phyloP scores from a whole-genome alignment of 2,329 filamentous ascomycete species.

The Cytospora schulzeri region DNA sequence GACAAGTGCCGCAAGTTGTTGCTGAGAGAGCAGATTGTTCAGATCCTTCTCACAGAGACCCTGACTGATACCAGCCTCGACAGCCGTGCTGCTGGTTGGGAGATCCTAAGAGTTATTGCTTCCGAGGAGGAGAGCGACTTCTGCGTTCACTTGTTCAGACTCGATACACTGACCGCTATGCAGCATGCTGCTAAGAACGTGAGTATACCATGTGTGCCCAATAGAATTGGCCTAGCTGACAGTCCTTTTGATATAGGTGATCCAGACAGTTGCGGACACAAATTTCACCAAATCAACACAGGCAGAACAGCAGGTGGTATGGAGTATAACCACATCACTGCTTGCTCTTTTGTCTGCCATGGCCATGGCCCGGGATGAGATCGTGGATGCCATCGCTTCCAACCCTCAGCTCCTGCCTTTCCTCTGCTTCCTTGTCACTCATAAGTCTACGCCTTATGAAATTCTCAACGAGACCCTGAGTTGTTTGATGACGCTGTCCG shows the following conservation, averaged over 20 bases:
- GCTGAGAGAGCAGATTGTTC: constrained; percentile 66
- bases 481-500: constrained; percentile 60
- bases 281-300: constrained; percentile 52
- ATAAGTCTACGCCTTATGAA: constrained; percentile 42
- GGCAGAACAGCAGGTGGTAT: constrained; percentile 55
- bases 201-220: background rate
- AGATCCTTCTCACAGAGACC: constrained; percentile 64
- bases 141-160: constrained; percentile 64
- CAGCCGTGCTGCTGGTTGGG: constrained; percentile 68
- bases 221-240: constrained; percentile 22
- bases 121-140: constrained; percentile 68
- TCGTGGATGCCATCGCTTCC: constrained; percentile 55
- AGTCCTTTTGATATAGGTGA: constrained; percentile 24
- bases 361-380: constrained; percentile 62
- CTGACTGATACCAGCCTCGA: constrained; percentile 65
- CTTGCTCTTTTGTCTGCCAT: constrained; percentile 56
- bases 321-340: constrained; percentile 57
- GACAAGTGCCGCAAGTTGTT: constrained; percentile 64
- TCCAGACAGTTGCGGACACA: constrained; percentile 38
- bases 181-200: constrained; percentile 26
- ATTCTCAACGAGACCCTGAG: constrained; percentile 53
- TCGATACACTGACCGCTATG: constrained; percentile 63
- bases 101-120: constrained; percentile 62
- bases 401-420: constrained; percentile 54
- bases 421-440: constrained; percentile 54